Evolutionary conservation across 1,284 basidiomycete genomes (phyloP), one percentile per base, ranked within the genome.

Genomic region (Phellopilus nigrolimitatus): DNA sequence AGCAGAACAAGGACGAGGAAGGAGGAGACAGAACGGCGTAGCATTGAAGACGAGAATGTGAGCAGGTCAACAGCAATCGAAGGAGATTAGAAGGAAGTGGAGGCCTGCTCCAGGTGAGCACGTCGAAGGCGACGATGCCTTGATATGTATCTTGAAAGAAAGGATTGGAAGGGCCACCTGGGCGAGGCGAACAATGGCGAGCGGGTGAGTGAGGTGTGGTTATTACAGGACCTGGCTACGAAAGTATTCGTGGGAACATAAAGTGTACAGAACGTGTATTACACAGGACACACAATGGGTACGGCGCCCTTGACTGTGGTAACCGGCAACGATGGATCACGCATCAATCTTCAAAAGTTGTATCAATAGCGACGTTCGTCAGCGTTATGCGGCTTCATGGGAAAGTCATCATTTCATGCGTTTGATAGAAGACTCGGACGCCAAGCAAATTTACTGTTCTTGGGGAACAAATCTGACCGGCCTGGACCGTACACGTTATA

Each of bases 51-150:
- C 58, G 62, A 67, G 66, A 59, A 60, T 65, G 60, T 60, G 59
- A 56, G 54, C 34, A 49, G 55, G 56, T 40, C 52, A 36, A 48
- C 13, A 49, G 52, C 47, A 53, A 56, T n/a, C 42, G 36, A 37
- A 44, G 37, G 43, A 37, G 38, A 56, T 57, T 25, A 42, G 47
- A 63, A 61, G 44, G 56, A 61, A 60, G 57, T 65, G 68, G 69
- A 68, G 72, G 66, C 77, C 79, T 71, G 70, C 77, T 77, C 79
- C 79, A 73, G 73, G 72, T 69, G 63, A 64, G 66, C 69, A 69
- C 66, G 64, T 61, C 65, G 65, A 60, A 62, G 56, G 57, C 55
- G 56, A 60, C 61, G 63, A 58, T 37, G 24, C 41, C 42, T 31
- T 9, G 19, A 30, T 3, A 3, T 45, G 9, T n/a, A 17, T 31